Base-by-base conservation (phyloP, 257 asterid species). In the Solanum chmielewskii region DNA sequence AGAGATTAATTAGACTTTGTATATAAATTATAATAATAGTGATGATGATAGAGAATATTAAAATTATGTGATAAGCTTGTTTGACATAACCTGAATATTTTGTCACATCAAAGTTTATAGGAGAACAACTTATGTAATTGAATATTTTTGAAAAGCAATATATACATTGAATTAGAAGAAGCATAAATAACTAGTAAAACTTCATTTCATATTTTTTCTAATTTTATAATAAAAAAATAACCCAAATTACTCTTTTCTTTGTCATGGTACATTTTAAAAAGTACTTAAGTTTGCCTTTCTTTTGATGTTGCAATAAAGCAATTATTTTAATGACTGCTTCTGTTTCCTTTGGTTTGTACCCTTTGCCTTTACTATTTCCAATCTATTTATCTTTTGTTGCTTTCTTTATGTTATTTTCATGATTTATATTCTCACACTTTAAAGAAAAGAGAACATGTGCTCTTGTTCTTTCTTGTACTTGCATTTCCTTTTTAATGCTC, bases 271-370 rank as follows among this genome's bases (percentile, higher is more conserved):
- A 56, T 85, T 35, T 18, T 49, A 20, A 70, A 83, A 87, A 87
- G 91, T 88, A 89, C 88, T 88, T 89, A 44, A 76, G 68, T 25
- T 64, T 88, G 77, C 88, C 89, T 88, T 81, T 81, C 85, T 23
- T 74, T 85, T 90, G 93, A 90, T 91, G 92, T 87, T 88, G 92
- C 89, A 92, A 88, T 88, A 92, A 88, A 92, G 90, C 89, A 86
- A 60, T 81, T 56, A 49, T 81, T 56, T 56, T 85, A 88, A 75
- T 39, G 80, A 73, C 80, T 73, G 27, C 88, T 84, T 88, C 75
- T 87, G 64, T 37, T 76, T 88, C 81, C 83, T 80, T 16, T 78
- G 60, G 86, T 49, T 64, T 80, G 70, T 73, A 71, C 88, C 39
- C 33, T 87, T 89, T 45, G 86, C 88, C 89, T 91, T 90, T 88